Base-by-base conservation (phyloP, 2,329 filamentous ascomycete species). In the Xylaria hypoxylon region DNA sequence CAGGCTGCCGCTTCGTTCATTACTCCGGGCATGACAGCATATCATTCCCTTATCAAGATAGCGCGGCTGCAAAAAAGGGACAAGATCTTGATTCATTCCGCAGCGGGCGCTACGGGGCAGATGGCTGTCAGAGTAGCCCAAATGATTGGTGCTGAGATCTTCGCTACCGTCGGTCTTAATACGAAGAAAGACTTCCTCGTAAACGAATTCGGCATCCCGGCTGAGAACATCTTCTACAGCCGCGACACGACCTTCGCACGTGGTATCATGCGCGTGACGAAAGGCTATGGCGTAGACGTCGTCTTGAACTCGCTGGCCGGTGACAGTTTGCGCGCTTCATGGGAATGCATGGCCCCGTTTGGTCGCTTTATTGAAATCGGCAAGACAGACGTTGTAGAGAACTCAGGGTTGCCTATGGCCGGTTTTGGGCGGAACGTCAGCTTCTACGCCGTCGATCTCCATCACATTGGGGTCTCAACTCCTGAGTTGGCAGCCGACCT, bases 331-430 rank as follows among this genome's bases (percentile, higher is more conserved):
- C 71, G 70, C 1, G 72, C 75, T 1, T 76, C 78, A 1, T 80
- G 76, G 77, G 69, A 77, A 31, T 80, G 77, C 61, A 70, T 81
- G n/a, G 77, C 80, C 8, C 71, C 70, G 5, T 78, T 75, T 56
- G 79, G 79, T 1, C 69, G 75, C 0, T 79, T 81, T 47, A 64
- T 81, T 0, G 80, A 81, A 57, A 75, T 80, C 28, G 77, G 77
- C 19, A 76, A 76, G 45, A 70, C 72, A 2, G 78, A 80, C 59
- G 77, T 80, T 45, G 66, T 71, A 15, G 75, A 77, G 31, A 79
- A 80, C 38, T 75, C 73, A 5, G 68, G 73, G 1, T 71, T 83
- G 2, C 77, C 79, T 3, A 82, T 82, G 80, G 64, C 71, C 1
- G 74, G 75, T 1, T 83, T 83, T 48, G 75, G 76, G 4, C 71